Percentiles rank a stretch among this genome's conserved stretches.
Evolutionary conservation across 208 protist species (phyloP).

Genomic region (Leishmania braziliensis): DNA sequence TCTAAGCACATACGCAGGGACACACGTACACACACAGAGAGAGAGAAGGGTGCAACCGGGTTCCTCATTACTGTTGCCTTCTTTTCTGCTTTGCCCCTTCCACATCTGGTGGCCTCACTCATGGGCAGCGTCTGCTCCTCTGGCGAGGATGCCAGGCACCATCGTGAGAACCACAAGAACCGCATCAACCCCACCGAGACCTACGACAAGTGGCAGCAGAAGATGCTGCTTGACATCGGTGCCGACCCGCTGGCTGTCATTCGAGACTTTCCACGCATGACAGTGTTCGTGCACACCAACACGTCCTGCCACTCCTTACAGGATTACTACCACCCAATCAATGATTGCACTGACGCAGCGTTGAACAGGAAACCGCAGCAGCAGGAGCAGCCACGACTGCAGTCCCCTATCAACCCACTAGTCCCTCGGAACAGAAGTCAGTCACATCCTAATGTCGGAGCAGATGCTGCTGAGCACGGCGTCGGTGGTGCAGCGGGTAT

Average conservation of each 20-base stretch:
- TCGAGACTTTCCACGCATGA: slow-evolving; percentile 82
- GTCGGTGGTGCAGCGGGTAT: not conserved
- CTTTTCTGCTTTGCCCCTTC: not conserved
- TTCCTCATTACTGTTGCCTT: not conserved
- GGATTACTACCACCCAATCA: not conserved
- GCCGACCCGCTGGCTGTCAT: slow-evolving; percentile 59
- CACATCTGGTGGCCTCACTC: not conserved
- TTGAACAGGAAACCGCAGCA: not conserved
- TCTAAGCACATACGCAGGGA: not conserved
- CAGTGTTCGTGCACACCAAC: slow-evolving; percentile 47
- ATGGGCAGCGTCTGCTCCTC: slow-evolving; percentile 26
- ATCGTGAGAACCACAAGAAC: slow-evolving; percentile 46
- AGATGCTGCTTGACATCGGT: slow-evolving; percentile 51
- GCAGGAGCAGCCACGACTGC: not conserved
- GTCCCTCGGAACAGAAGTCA: not conserved
- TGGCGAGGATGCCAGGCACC: slow-evolving; percentile 22
- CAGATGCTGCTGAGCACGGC: not conserved
- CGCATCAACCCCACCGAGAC: slow-evolving; percentile 48
- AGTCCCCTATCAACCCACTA: slow-evolving; percentile 12
- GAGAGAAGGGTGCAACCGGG: not conserved
- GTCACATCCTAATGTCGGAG: not conserved
- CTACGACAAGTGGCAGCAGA: slow-evolving; percentile 44
- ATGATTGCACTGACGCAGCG: not conserved
- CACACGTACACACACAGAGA: not conserved
- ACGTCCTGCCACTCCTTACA: slow-evolving; percentile 5